These are phyloP conservation scores for Ganoderma lucidum DNA, from an alignment of 1,284 basidiomycete species.

Conservation along the genomic window DNA sequence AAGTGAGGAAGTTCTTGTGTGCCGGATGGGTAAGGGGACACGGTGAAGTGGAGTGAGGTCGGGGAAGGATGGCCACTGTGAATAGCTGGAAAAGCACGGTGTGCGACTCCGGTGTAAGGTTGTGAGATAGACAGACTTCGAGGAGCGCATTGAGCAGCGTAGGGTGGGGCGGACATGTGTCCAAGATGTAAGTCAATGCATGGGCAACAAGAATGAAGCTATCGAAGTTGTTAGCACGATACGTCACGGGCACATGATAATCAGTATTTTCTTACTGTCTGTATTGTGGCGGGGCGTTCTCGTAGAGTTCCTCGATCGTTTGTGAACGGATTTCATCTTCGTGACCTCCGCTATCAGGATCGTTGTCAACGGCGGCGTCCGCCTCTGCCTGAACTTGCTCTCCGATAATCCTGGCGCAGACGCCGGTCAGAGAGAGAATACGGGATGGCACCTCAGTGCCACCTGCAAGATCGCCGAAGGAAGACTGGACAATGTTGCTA, in stretches of 20 bases:
- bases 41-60: constrained; percentile 28
- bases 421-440: constrained; percentile 47
- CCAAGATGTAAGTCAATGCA: constrained; percentile 55
- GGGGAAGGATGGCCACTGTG: constrained; percentile 41
- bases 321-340: constrained; percentile 44
- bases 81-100: constrained; percentile 49
- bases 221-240: background rate
- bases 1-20: constrained; percentile 51
- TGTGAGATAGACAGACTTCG: constrained; percentile 51
- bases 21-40: constrained; percentile 44
- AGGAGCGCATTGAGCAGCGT: constrained; percentile 57
- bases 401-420: constrained; percentile 60
- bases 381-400: constrained; percentile 49
- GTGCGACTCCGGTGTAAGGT: constrained; percentile 52
- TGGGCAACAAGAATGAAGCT: constrained; percentile 60
- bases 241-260: background rate
- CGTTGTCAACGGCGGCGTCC: constrained; percentile 38
- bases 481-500: constrained; percentile 52
- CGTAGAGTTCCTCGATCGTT: constrained; percentile 53
- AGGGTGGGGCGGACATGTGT: constrained; percentile 52
- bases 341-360: constrained; percentile 33
- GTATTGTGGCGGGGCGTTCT: constrained; percentile 55
- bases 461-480: constrained; percentile 32
- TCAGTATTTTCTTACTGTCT: constrained; percentile 49
- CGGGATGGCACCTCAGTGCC: background rate